Percentiles rank a stretch among this genome's conserved stretches.
These are phyloP conservation scores for Sisymbrium altissimum DNA, from an alignment of 345 rosid genomes.

Conservation along the genomic window DNA sequence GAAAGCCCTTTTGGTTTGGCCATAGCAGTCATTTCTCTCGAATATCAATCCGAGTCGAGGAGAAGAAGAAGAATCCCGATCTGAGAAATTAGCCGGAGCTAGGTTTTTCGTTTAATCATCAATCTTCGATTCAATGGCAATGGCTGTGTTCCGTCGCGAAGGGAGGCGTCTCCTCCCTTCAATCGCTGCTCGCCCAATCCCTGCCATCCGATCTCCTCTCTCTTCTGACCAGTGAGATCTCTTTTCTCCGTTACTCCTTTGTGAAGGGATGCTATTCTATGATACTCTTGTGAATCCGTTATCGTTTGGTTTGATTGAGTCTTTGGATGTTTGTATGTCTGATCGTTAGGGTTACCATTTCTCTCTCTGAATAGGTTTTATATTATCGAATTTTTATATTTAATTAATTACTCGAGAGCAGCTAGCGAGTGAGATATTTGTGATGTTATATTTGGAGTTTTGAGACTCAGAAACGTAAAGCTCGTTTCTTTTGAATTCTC, in stretches of 20 bases:
- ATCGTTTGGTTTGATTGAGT: background rate
- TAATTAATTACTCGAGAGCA: background rate
- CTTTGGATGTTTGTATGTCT: background rate
- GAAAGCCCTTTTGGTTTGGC: conserved; percentile 22
- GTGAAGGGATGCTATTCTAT: too few species aligned
- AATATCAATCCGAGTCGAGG: conserved; percentile 9
- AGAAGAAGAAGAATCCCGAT: conserved; percentile 11
- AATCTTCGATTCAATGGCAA: conserved; percentile 46
- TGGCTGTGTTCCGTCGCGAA: conserved; percentile 75
- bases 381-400: background rate
- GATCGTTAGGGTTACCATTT: conserved; percentile 17
- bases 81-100: conserved; percentile 36
- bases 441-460: background rate
- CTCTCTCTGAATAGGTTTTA: background rate
- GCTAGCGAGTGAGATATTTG: background rate
- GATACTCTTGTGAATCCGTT: background rate
- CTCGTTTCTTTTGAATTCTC: background rate
- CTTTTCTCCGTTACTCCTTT: background rate
- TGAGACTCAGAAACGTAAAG: conserved; percentile 1
- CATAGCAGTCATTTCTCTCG: conserved; percentile 24
- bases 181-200: conserved; percentile 52
- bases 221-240: conserved; percentile 38
- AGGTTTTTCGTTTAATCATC: conserved; percentile 19
- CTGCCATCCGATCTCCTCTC: conserved; percentile 46
- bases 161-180: conserved; percentile 73